Base-by-base conservation (phyloP, 2,329 filamentous ascomycete genomes). In the Diplocarpon mali region DNA sequence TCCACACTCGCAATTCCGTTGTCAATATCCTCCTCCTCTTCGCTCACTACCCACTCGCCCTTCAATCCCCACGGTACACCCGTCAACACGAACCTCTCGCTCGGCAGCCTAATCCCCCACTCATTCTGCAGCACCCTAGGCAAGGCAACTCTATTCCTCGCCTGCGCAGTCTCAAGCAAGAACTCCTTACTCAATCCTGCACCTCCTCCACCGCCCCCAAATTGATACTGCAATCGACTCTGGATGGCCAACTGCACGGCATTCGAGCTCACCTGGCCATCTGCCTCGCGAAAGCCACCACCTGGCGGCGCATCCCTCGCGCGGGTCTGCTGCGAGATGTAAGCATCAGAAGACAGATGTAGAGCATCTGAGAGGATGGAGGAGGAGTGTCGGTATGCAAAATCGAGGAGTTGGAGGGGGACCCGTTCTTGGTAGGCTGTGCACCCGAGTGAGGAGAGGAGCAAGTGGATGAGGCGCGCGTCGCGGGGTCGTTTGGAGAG, bases 351-450 rank as follows among this genome's bases (percentile, higher is more conserved):
- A 5, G 74, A 72, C 20, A 85, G 73, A 57, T 84, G 80, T 13
- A 85, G 65, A 6, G 78, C 80, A 65, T 88, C 83, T 53, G 69
- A 77, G 15, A 89, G 76, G 30, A 89, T 71, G 46, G 76, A 73
- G 1, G 78, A 78, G 9, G 82, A 85, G 70, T 88, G 85, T 31
- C 85, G 79, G 72, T 92, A 92, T 39, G 85, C 83, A 60, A 90
- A 90, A 67, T 92, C 85, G 62, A 92, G 79, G 39, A 92, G 78
- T 47, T 89, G 78, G 0, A 90, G 74, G 0, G 85, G 85, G 1
- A 92, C 85, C 57, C 85, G 84, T 62, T 83, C 77, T 63, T 90
- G 85, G 70, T 87, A 92, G 34, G 80, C 73, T 4, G 81, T 80
- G 9, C 90, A 84, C 59, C 85, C 85, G 57, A 88, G 81, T 7